phyloP scores from a whole-genome alignment of 371 early-diverging fungal species.

The Catenaria anguillulae region DNA sequence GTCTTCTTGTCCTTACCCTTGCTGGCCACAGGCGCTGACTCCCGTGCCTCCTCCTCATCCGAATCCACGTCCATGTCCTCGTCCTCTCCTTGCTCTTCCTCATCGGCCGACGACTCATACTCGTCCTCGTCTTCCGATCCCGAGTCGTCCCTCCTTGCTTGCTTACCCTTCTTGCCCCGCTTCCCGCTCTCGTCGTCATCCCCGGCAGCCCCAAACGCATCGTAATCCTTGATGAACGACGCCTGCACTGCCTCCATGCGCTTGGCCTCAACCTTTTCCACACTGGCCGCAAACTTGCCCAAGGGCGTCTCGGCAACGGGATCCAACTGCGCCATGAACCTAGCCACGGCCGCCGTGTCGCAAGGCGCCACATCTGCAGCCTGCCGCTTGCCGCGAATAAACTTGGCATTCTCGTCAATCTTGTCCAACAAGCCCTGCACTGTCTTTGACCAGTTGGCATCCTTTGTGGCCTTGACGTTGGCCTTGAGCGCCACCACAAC shows the following conservation, averaged over 20 bases:
- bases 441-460: neutral
- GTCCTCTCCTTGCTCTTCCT: neutral
- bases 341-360: neutral
- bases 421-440: conserved; percentile 5
- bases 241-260: neutral
- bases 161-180: conserved; percentile 9
- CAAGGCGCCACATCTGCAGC: neutral
- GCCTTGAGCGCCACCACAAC: conserved; percentile 42
- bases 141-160: neutral
- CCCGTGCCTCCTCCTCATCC: neutral
- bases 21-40: neutral
- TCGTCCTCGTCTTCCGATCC: neutral
- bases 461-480: neutral
- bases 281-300: neutral
- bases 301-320: neutral
- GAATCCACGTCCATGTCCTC: neutral
- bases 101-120: neutral
- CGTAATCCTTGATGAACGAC: neutral
- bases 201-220: neutral
- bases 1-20: neutral
- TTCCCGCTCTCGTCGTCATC: conserved; percentile 8
- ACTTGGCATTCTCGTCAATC: conserved; percentile 3
- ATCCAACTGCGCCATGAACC: neutral
- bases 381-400: neutral
- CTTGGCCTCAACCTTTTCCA: neutral